Base-by-base conservation (phyloP, 768 basidiomycete species). In the Inosperma sp. region DNA sequence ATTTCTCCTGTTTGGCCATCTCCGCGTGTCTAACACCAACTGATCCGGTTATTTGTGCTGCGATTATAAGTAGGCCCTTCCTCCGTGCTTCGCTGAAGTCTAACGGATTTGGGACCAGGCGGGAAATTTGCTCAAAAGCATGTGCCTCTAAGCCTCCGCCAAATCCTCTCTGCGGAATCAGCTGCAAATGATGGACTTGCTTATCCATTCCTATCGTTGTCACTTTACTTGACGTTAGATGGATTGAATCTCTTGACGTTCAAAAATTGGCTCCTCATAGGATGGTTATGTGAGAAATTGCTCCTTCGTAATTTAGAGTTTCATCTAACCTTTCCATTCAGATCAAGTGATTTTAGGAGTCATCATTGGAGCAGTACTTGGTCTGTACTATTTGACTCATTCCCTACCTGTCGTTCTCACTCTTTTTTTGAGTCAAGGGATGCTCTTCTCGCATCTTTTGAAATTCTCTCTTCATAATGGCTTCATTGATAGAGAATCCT, bases 101-200 rank as follows among this genome's bases (percentile, higher is more conserved):
- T 34, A n/a, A n/a, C n/a, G n/a, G n/a, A n/a, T n/a, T n/a, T n/a
- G n/a, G 3, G 5, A 13, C 4, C 50, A 87, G 86, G 84, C 8
- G 88, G 88, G 0, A 81, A 75, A 52, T 91, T 78, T 56, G 88
- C 88, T 0, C 66, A 72, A 12, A 78, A 75, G 50, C 78, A 90
- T 59, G 88, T 91, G 4, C 86, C 87, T 4, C 55, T 69, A 5
- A 84, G 90, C 46, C 74, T 98, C 19, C 82, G 94, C 23, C 85
- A 82, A 19, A 76, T 96, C 34, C 72, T 96, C 6, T 80, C 88
- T 0, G 91, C 90, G 0, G 95, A 98, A 68, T 89, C 88, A 5
- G 96, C 94, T 0, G 85, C 90, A 6, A 99, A 99, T 66, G 96
- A 98, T 58, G 96, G 96, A 2, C 77, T 97, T 12, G 93, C 94